phyloP scores from a whole-genome alignment of 2,329 filamentous ascomycete species.

The Fusarium annulatum region DNA sequence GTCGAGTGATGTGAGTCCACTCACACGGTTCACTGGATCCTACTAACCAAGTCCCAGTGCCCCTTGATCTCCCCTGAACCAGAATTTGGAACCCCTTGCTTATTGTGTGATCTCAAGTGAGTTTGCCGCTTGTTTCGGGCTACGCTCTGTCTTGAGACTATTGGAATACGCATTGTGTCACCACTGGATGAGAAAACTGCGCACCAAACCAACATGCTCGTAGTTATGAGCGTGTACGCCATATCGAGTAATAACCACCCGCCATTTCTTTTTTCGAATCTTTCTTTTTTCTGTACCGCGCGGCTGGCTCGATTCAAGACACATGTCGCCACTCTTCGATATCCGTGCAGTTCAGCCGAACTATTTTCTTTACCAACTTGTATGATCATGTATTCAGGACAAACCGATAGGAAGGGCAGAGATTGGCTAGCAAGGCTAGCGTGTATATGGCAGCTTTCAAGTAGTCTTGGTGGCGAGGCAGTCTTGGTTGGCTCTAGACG shows the following conservation, averaged over 20 bases:
- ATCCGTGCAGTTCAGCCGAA: neutral
- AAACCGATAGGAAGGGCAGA: neutral
- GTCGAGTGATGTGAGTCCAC: conserved; percentile 8
- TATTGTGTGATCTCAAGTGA: neutral
- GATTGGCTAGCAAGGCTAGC: neutral
- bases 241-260: neutral
- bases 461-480: conserved; percentile 7
- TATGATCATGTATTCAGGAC: conserved; percentile 1
- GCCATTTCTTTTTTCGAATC: conserved; percentile 17
- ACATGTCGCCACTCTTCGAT: neutral
- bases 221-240: neutral
- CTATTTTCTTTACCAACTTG: neutral
- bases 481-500: conserved; percentile 6
- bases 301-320: neutral
- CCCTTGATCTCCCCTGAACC: neutral
- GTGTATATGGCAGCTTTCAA: neutral
- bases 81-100: conserved; percentile 3
- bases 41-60: conserved; percentile 13
- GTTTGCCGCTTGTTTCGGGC: conserved; percentile 4
- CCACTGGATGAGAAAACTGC: conserved; percentile 23
- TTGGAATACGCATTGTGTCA: conserved; percentile 25
- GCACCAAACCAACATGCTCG: neutral
- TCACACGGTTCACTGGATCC: neutral
- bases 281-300: conserved; percentile 2
- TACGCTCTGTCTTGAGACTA: conserved; percentile 7